Evolutionary conservation across 305 asterid species (phyloP).

Genomic region (Fraxinus angustifolia): DNA sequence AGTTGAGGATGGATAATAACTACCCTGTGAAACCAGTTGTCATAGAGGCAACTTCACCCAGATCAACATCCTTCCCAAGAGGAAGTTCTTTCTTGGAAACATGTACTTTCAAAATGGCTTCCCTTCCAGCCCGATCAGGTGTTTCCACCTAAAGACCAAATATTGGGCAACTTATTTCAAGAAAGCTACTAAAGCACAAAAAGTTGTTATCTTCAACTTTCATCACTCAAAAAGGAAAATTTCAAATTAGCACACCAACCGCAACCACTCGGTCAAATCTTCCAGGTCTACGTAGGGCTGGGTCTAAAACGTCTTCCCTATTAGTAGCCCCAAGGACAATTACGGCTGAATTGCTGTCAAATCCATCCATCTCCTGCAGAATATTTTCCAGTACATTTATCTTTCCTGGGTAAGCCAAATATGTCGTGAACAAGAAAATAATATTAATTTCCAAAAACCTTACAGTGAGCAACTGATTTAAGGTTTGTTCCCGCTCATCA

Average conservation of each 20-base stretch:
- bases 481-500: slow-evolving; percentile 97
- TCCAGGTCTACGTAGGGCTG: slow-evolving; percentile 98
- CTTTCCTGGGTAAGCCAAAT: slow-evolving; percentile 17
- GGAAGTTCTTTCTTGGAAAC: slow-evolving; percentile 93
- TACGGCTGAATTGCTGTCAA: slow-evolving; percentile 97
- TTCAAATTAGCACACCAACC: slow-evolving; percentile 42
- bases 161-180: slow-evolving; percentile 16
- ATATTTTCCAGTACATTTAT: slow-evolving; percentile 28
- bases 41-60: slow-evolving; percentile 84
- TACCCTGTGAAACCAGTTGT: slow-evolving; percentile 99
- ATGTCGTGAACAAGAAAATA: slow-evolving; percentile 2
- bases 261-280: slow-evolving; percentile 97
- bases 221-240: slow-evolving; percentile 13
- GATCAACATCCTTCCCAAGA: slow-evolving; percentile 71
- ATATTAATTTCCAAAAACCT: slow-evolving; percentile 30
- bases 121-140: slow-evolving; percentile 96
- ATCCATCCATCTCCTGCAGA: slow-evolving; percentile 99
- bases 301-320: slow-evolving; percentile 94
- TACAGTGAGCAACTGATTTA: slow-evolving; percentile 97
- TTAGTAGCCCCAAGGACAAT: slow-evolving; percentile 99
- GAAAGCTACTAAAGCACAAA: slow-evolving; percentile 10
- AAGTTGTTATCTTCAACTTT: neutral
- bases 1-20: slow-evolving; percentile 17
- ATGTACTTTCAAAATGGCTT: slow-evolving; percentile 90
- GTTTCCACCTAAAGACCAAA: slow-evolving; percentile 74